Percentiles rank a stretch among this genome's conserved stretches.
Conservation (phyloP, 192 early-diverging fungal genomes). For the Rhizoclosmatium globosum region DNA sequence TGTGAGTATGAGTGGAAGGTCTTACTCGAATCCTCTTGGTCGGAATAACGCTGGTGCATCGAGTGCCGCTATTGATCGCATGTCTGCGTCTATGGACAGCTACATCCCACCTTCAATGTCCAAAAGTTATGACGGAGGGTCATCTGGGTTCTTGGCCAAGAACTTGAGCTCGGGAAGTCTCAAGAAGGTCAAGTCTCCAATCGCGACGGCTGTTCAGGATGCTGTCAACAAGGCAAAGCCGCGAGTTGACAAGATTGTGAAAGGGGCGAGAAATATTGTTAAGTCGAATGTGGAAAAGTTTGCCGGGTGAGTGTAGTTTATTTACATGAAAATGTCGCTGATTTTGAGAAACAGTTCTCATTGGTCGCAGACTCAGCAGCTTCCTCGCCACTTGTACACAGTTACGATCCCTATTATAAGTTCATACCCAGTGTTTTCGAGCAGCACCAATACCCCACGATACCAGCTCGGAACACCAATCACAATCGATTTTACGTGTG, state of each 20-base stretch:
- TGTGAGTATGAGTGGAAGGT: background rate
- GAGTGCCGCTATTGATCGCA: background rate
- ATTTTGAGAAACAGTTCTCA: constrained; percentile 26
- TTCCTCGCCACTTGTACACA: constrained; percentile 47
- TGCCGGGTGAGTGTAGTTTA: constrained; percentile 33
- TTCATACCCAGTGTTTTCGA: constrained; percentile 49
- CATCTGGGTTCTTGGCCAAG: constrained; percentile 12
- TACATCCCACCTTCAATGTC: background rate
- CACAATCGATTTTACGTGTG: constrained; percentile 74
- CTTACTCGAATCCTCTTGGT: constrained; percentile 17
- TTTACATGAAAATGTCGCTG: background rate
- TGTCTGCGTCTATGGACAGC: constrained; percentile 11
- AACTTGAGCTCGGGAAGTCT: constrained; percentile 28
- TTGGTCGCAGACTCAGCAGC: constrained; percentile 53
- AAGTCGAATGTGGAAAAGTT: constrained; percentile 38
- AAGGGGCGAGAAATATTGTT: constrained; percentile 48
- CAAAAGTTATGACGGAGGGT: background rate
- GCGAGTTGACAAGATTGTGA: constrained; percentile 49
- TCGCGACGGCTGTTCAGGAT: constrained; percentile 53
- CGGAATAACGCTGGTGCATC: background rate
- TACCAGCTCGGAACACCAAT: constrained; percentile 84
- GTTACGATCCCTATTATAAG: constrained; percentile 46
- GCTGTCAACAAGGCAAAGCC: constrained; percentile 67
- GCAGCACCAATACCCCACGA: constrained; percentile 49
- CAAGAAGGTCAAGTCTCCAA: background rate